These are phyloP conservation scores for Delphinella strobiligena DNA, from an alignment of 2,329 filamentous ascomycete genomes.

Conservation along the genomic window DNA sequence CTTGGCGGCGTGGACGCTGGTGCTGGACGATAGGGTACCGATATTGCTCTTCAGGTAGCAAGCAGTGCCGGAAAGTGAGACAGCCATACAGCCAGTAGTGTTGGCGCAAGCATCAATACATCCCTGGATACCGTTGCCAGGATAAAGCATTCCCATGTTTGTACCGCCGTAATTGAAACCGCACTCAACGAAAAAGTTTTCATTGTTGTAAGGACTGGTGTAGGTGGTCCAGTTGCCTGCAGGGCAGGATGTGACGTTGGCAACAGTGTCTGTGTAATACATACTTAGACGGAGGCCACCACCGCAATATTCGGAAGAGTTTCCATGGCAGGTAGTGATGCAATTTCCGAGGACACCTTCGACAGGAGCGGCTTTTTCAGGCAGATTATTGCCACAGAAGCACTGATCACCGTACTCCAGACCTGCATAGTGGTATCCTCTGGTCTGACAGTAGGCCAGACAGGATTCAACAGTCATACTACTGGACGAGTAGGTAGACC, in stretches of 20 bases:
- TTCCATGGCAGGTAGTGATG: conserved; percentile 40
- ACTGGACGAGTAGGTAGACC: conserved; percentile 8
- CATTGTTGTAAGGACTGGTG: conserved; percentile 14
- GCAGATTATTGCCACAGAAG: conserved; percentile 19
- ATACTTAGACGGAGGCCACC: conserved; percentile 23
- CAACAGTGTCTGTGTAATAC: conserved; percentile 14
- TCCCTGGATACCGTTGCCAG: conserved; percentile 7
- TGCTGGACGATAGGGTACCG: conserved; percentile 1
- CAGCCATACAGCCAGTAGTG: conserved; percentile 7
- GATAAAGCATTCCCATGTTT: conserved; percentile 7
- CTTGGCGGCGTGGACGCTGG: conserved; percentile 2
- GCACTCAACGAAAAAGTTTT: conserved; percentile 19
- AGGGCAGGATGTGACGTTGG: conserved; percentile 4
- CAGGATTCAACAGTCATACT: conserved; percentile 19
- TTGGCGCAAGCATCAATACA: conserved; percentile 10
- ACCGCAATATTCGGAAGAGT: conserved; percentile 27
- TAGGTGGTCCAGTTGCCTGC: conserved; percentile 16
- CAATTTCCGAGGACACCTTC: conserved; percentile 43
- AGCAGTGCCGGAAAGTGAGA: conserved; percentile 7
- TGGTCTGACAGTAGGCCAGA: conserved; percentile 15
- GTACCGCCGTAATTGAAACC: conserved; percentile 5
- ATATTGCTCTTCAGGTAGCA: conserved; percentile 11
- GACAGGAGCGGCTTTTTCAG: conserved; percentile 23
- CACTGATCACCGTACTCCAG: conserved; percentile 21
- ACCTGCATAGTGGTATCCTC: conserved; percentile 19